Conservation (phyloP, 805 yeast genomes). For the Saccharomycopsis fibuligera region DNA sequence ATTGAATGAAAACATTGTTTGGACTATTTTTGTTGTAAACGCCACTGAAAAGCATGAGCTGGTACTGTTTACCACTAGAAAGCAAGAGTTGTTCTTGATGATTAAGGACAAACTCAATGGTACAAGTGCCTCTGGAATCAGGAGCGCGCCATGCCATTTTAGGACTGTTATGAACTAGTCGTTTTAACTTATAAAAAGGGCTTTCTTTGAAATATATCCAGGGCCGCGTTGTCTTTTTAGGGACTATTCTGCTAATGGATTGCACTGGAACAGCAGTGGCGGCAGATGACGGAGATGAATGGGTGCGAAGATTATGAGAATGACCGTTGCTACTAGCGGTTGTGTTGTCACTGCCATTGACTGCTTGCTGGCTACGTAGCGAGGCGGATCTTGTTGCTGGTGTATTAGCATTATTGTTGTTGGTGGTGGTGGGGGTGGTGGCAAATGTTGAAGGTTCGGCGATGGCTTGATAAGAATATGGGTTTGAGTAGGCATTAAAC, state of each 20-base stretch:
- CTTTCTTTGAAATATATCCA: constrained; percentile 45
- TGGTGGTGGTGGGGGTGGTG: neutral
- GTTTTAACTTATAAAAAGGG: constrained; percentile 48
- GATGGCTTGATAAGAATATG: neutral
- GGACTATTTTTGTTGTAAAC: constrained; percentile 27
- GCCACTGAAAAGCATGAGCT: constrained; percentile 52
- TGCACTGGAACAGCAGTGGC: neutral
- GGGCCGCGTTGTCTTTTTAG: constrained; percentile 26
- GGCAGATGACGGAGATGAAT: neutral
- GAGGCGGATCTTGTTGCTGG: no score
- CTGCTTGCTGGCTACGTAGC: no score
- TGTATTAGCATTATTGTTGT: neutral
- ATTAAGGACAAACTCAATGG: constrained; percentile 36
- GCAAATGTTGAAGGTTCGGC: neutral
- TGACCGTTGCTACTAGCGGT: no score
- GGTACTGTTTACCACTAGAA: constrained; percentile 26
- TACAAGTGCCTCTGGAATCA: constrained; percentile 41
- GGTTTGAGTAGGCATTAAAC: constrained; percentile 19
- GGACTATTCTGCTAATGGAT: neutral
- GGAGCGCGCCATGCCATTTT: constrained; percentile 36
- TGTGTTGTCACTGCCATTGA: no score
- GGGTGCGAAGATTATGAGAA: no score
- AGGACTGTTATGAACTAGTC: constrained; percentile 44
- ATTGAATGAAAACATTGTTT: constrained; percentile 41
- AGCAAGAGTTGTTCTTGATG: constrained; percentile 38